These are phyloP conservation scores for Penicillium palitans DNA, from an alignment of 2,329 filamentous ascomycete species.

Conservation along the genomic window DNA sequence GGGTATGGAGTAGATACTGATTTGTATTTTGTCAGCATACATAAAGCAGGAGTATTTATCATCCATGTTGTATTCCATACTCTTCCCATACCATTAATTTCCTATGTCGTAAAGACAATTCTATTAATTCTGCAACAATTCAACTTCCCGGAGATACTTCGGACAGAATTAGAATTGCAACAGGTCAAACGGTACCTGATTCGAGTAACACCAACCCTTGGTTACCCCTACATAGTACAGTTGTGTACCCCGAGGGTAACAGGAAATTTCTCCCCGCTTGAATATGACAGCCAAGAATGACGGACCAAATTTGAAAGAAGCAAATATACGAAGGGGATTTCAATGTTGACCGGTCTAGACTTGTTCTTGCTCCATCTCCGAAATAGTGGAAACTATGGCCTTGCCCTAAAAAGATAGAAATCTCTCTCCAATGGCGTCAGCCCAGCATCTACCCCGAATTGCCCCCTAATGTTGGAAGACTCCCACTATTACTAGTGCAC, in stretches of 20 bases:
- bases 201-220: conserved; percentile 10
- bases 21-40: not conserved
- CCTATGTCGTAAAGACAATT: not conserved
- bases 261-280: conserved; percentile 9
- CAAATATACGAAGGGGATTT: conserved; percentile 22
- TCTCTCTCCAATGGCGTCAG: conserved; percentile 18
- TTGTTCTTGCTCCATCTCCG: conserved; percentile 24
- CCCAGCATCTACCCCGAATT: conserved; percentile 9
- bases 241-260: conserved; percentile 10
- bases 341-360: conserved; percentile 27
- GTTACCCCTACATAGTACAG: conserved; percentile 7
- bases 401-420: conserved; percentile 1
- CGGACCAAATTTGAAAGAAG: conserved; percentile 14
- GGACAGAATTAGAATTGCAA: conserved; percentile 7
- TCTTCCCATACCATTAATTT: not conserved
- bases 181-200: conserved; percentile 26
- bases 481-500: not conserved
- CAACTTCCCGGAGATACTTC: conserved; percentile 5
- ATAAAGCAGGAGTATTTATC: not conserved
- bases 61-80: not conserved
- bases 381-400: conserved; percentile 5
- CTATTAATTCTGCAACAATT: not conserved
- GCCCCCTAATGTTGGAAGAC: not conserved
- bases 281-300: conserved; percentile 7
- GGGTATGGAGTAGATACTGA: not conserved